Conservation (phyloP, 2,329 filamentous ascomycete species). For the Aspergillus carbonarius region DNA sequence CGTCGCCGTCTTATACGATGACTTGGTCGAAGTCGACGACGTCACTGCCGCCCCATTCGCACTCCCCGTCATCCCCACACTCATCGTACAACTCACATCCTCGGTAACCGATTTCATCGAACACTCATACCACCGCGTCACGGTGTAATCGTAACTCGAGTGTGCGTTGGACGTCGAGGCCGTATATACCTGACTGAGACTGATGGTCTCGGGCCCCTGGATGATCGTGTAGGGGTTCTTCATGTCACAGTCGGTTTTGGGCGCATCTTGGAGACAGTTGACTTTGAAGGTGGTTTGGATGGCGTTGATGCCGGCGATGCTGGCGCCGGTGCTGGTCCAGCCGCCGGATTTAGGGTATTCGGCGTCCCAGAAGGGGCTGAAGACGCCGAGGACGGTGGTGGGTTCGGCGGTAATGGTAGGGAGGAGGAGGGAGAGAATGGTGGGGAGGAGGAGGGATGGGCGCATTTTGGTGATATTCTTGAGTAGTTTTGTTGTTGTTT, state of each 20-base stretch:
- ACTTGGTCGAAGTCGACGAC: background rate
- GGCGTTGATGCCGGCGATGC: constrained; percentile 22
- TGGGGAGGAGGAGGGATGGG: background rate
- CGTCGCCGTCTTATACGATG: background rate
- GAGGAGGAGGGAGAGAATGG: background rate
- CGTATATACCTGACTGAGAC: constrained; percentile 21
- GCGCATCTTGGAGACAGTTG: constrained; percentile 20
- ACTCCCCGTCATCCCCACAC: constrained; percentile 11
- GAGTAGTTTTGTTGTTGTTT: background rate
- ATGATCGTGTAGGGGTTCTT: constrained; percentile 23
- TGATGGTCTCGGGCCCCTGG: constrained; percentile 24
- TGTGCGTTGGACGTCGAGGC: constrained; percentile 8
- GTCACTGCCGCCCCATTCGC: background rate
- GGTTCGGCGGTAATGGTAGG: background rate
- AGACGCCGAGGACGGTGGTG: constrained; percentile 16
- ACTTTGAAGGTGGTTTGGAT: constrained; percentile 25
- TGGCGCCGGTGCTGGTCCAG: constrained; percentile 23
- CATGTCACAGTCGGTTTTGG: constrained; percentile 24
- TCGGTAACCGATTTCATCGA: constrained; percentile 15
- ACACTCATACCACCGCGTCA: constrained; percentile 19
- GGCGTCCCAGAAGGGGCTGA: constrained; percentile 9
- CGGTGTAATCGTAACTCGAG: constrained; percentile 17
- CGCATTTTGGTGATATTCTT: background rate
- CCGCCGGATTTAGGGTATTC: constrained; percentile 4
- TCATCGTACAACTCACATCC: constrained; percentile 23